phyloP scores from a whole-genome alignment of 495 filamentous ascomycete genomes.

The Parmelia sp. region DNA sequence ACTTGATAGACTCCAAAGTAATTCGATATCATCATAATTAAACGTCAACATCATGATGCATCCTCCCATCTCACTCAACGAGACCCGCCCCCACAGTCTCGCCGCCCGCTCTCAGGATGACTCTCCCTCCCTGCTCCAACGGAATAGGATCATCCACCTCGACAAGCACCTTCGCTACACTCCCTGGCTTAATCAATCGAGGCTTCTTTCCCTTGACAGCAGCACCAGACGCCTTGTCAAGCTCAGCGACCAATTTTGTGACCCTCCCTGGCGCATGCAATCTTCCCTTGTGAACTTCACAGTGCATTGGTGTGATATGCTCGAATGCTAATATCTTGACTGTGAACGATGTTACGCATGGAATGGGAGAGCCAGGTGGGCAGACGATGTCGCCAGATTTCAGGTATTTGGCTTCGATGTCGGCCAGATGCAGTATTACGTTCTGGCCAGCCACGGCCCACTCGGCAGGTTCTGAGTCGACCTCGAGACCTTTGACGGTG shows the following conservation, averaged over 20 bases:
- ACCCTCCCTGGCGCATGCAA: conserved; percentile 74
- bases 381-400: conserved; percentile 82
- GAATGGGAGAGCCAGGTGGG: conserved; percentile 57
- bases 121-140: conserved; percentile 65
- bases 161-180: conserved; percentile 60
- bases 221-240: conserved; percentile 67
- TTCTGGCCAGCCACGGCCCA: conserved; percentile 98
- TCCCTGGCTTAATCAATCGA: conserved; percentile 67
- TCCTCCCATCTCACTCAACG: conserved; percentile 49
- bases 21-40: no score
- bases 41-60: no score
- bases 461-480: conserved; percentile 63
- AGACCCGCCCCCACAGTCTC: conserved; percentile 82
- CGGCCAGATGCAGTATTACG: conserved; percentile 70
- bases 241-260: conserved; percentile 55
- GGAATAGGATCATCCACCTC: conserved; percentile 71
- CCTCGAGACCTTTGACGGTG: conserved; percentile 67
- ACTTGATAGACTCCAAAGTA: neutral
- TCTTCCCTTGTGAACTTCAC: conserved; percentile 82
- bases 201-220: conserved; percentile 71
- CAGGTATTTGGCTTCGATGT: conserved; percentile 78
- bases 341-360: conserved; percentile 61
- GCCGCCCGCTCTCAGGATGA: conserved; percentile 75
- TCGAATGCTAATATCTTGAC: conserved; percentile 86
- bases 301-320: conserved; percentile 74